Evolutionary conservation across 768 basidiomycete species (phyloP).

Genomic region (Trametes punicea): DNA sequence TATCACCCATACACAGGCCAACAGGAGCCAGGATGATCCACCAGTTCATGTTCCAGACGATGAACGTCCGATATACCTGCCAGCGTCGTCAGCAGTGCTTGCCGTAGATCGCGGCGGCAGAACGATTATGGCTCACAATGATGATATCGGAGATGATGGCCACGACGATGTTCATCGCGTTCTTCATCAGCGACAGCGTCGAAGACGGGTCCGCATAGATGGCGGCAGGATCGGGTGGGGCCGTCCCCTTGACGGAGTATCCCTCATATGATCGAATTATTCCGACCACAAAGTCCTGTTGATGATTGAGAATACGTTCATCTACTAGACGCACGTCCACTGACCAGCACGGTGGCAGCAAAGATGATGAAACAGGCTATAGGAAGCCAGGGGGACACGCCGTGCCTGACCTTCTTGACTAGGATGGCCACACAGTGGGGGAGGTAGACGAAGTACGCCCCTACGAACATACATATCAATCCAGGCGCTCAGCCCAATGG

Average conservation of each 20-base stretch:
- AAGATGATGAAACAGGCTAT: background rate
- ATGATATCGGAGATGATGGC: conserved; percentile 5
- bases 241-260: background rate
- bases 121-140: background rate
- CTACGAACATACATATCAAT: background rate
- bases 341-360: background rate
- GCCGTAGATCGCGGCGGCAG: background rate
- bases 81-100: too few relatives aligned
- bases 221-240: background rate
- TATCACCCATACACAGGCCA: background rate
- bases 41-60: background rate
- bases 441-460: conserved; percentile 3
- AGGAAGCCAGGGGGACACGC: background rate
- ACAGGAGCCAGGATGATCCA: background rate
- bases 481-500: background rate
- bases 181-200: background rate
- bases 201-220: conserved; percentile 1
- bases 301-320: background rate
- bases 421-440: conserved; percentile 4
- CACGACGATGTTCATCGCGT: background rate
- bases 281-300: background rate
- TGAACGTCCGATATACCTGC: conserved; percentile 1
- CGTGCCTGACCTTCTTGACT: background rate
- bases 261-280: background rate
- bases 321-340: background rate